Evolutionary conservation across 805 yeast genomes (phyloP).

Genomic region (Kazachstania kunashirensis): DNA sequence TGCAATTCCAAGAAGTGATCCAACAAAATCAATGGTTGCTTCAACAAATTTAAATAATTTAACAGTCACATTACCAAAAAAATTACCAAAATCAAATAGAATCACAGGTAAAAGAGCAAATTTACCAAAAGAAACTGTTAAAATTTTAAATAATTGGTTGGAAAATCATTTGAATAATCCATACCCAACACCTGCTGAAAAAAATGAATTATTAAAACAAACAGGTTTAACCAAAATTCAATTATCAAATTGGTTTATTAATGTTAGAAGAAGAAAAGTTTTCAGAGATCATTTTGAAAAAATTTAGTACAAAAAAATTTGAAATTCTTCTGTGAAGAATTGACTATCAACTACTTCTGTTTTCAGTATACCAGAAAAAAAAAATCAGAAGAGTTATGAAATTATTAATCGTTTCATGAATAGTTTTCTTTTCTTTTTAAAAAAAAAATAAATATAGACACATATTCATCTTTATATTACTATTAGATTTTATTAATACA

Average conservation of each 20-base stretch:
- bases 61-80: background rate
- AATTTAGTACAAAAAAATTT: background rate
- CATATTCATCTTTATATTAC: no score
- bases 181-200: conserved; percentile 74
- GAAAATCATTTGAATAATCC: conserved; percentile 68
- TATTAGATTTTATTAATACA: no score
- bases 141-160: conserved; percentile 64
- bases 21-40: background rate
- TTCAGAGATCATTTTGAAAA: conserved; percentile 26
- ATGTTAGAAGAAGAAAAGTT: conserved; percentile 71
- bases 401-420: no score
- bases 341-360: background rate
- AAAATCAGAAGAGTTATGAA: no score
- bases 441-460: no score
- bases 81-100: conserved; percentile 1
- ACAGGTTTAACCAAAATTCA: conserved; percentile 79
- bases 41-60: no score
- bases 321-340: background rate
- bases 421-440: no score
- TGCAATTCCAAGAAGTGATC: background rate
- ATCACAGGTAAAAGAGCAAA: conserved; percentile 48
- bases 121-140: conserved; percentile 70
- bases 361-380: no score
- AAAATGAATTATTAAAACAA: conserved; percentile 52
- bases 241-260: conserved; percentile 79